Conservation (phyloP, 805 yeast species). For the Barnettozyma populi region DNA sequence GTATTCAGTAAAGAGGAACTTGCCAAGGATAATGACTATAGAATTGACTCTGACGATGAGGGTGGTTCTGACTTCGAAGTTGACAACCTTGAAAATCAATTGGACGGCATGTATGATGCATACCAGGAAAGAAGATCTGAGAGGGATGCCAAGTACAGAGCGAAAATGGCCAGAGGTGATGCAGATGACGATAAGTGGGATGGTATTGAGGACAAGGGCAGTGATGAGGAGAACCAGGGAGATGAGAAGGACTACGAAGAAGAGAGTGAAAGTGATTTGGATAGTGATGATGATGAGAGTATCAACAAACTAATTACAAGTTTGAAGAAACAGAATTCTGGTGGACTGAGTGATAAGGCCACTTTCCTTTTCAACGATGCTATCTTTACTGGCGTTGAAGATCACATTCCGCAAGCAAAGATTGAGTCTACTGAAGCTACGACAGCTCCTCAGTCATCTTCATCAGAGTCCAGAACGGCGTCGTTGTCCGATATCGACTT, state of each 20-base stretch:
- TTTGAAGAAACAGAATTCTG: conserved; percentile 39
- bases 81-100: conserved; percentile 72
- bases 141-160: conserved; percentile 61
- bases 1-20: conserved; percentile 53
- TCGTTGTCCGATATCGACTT: conserved; percentile 9
- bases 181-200: conserved; percentile 75
- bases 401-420: conserved; percentile 25
- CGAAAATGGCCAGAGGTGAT: conserved; percentile 70
- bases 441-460: conserved; percentile 14
- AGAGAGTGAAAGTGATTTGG: conserved; percentile 35
- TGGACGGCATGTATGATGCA: conserved; percentile 73
- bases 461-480: conserved; percentile 13
- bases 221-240: conserved; percentile 29
- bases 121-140: conserved; percentile 66
- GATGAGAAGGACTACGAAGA: conserved; percentile 39
- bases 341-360: conserved; percentile 36
- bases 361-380: conserved; percentile 45
- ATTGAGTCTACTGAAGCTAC: conserved; percentile 5
- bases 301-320: conserved; percentile 55
- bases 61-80: conserved; percentile 39
- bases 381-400: conserved; percentile 44
- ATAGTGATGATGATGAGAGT: conserved; percentile 69
- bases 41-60: conserved; percentile 42
- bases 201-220: conserved; percentile 53
- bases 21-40: conserved; percentile 50